A percentile compares a stretch with the other conserved stretches of the same genome.
phyloP scores from a whole-genome alignment of 2,329 filamentous ascomycete genomes.

The Grosmannia huntii region DNA sequence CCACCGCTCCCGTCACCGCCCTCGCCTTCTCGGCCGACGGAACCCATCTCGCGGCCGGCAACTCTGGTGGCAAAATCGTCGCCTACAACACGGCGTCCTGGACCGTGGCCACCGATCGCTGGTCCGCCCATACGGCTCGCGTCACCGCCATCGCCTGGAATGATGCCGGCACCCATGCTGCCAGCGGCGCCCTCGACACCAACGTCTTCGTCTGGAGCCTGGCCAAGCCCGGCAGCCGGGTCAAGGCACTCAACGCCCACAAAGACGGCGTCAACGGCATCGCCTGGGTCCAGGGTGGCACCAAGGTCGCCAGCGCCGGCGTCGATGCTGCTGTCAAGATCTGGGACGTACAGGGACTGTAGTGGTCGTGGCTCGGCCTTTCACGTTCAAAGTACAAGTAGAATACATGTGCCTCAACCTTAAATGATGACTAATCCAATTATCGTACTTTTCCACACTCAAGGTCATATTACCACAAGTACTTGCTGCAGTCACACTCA shows the following conservation, averaged over 20 bases:
- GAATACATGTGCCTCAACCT: not conserved
- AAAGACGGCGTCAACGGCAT: conserved; percentile 92
- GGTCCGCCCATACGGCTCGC: conserved; percentile 48
- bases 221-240: conserved; percentile 65
- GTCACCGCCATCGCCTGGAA: conserved; percentile 62
- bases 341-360: conserved; percentile 55
- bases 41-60: conserved; percentile 68
- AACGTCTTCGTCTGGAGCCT: conserved; percentile 90
- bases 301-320: conserved; percentile 64
- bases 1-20: conserved; percentile 60
- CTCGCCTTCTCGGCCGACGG: conserved; percentile 75
- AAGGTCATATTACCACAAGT: too few species aligned
- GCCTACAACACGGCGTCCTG: conserved; percentile 55
- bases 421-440: too few species aligned
- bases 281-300: conserved; percentile 53
- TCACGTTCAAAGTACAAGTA: too few species aligned
- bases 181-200: conserved; percentile 78
- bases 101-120: conserved; percentile 64
- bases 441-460: too few species aligned
- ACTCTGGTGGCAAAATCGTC: conserved; percentile 74
- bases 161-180: conserved; percentile 60
- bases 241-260: conserved; percentile 79
- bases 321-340: conserved; percentile 85
- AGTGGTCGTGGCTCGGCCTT: too few species aligned
- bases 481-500: too few species aligned